Evolutionary conservation across 352 stramenopile genomes (phyloP).

Genomic region (Phytopythium helicoides): DNA sequence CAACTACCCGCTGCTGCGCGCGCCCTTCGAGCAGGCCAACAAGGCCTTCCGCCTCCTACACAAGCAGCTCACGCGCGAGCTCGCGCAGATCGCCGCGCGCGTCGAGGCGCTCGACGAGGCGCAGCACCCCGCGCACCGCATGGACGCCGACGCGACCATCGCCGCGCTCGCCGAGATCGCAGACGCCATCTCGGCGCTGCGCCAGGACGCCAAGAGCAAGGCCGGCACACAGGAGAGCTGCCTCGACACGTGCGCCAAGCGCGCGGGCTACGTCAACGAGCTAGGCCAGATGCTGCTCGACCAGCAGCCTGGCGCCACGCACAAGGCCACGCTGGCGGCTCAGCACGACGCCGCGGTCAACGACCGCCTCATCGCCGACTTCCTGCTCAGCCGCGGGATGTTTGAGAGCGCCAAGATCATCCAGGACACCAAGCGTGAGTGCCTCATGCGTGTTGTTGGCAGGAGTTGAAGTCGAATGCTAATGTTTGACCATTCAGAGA

Average conservation of each 20-base stretch:
- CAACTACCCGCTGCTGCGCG: conserved; percentile 64
- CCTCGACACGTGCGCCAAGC: conserved; percentile 51
- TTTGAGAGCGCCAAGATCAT: conserved; percentile 69
- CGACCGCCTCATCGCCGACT: conserved; percentile 71
- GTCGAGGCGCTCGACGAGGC: conserved; percentile 52
- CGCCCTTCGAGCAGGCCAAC: conserved; percentile 74
- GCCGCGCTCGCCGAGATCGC: conserved; percentile 39
- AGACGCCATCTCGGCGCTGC: conserved; percentile 37
- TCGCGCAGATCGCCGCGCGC: conserved; percentile 39
- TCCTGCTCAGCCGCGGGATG: conserved; percentile 64
- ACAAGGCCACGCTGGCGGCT: conserved; percentile 1
- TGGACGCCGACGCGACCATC: conserved; percentile 60
- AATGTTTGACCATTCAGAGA: conserved; percentile 17
- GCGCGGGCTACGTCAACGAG: conserved; percentile 40
- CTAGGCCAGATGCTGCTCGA: conserved; percentile 21
- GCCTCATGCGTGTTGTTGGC: not conserved
- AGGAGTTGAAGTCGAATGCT: not conserved
- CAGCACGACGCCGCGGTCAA: conserved; percentile 18
- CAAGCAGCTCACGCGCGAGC: conserved; percentile 72
- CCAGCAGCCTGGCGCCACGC: conserved; percentile 7
- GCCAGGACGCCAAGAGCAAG: conserved; percentile 48
- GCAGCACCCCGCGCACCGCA: conserved; percentile 59
- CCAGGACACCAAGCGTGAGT: conserved; percentile 48
- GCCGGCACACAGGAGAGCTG: conserved; percentile 44
- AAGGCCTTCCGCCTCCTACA: conserved; percentile 78